Percentiles rank a stretch among this genome's conserved stretches.
Evolutionary conservation across 1,284 basidiomycete species (phyloP).

Genomic region (Boletus mariae): DNA sequence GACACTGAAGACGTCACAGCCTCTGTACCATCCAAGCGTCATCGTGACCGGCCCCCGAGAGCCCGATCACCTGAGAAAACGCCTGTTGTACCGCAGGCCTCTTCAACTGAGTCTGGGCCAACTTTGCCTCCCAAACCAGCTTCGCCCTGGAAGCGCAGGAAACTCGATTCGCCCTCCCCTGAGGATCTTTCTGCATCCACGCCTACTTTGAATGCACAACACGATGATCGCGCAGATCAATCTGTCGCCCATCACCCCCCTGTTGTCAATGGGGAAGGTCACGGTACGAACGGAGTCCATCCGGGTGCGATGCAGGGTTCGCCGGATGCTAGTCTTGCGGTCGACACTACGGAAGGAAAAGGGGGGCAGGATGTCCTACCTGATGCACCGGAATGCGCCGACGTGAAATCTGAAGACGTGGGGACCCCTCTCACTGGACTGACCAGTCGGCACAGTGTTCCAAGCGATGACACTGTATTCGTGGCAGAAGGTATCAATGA

Average conservation of each 20-base stretch:
- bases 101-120: constrained; percentile 7
- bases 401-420: constrained; percentile 49
- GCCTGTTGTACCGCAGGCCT: neutral
- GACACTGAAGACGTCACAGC: constrained; percentile 7
- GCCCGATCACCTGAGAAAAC: constrained; percentile 4
- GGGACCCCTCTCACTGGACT: constrained; percentile 51
- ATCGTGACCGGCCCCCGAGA: constrained; percentile 26
- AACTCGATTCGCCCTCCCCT: constrained; percentile 18
- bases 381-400: constrained; percentile 17
- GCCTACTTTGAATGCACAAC: constrained; percentile 1
- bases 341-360: constrained; percentile 1
- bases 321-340: neutral
- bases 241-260: neutral
- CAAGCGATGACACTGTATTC: constrained; percentile 53
- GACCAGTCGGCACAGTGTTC: constrained; percentile 50
- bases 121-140: constrained; percentile 12
- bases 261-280: constrained; percentile 19
- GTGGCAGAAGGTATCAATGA: constrained; percentile 16
- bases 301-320: constrained; percentile 5
- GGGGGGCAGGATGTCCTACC: constrained; percentile 1
- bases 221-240: constrained; percentile 8
- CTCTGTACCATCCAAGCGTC: constrained; percentile 23
- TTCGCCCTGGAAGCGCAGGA: constrained; percentile 29
- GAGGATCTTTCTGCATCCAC: constrained; percentile 7
- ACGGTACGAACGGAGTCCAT: constrained; percentile 17